Conservation (phyloP, 495 filamentous ascomycete genomes). For the Apiosordaria backusii region DNA sequence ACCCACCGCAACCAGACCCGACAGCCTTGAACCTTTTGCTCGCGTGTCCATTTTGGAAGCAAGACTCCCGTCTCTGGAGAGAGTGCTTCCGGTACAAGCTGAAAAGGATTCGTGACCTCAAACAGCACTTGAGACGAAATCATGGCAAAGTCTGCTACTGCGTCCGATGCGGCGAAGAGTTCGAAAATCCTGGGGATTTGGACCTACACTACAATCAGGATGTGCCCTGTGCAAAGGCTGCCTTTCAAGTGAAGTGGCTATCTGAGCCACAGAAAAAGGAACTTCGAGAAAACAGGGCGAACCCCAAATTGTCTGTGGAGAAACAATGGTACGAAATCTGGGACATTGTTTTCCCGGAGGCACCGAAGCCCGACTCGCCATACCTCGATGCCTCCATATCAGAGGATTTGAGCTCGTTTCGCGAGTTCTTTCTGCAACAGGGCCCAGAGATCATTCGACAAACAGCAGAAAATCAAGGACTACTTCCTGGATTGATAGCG, state of each 20-base stretch:
- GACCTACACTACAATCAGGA: background rate
- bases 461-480: background rate
- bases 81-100: constrained; percentile 11
- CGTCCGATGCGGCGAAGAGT: constrained; percentile 9
- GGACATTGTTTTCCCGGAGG: constrained; percentile 10
- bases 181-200: background rate
- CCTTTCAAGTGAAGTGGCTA: background rate
- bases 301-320: background rate
- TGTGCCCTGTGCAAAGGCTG: background rate
- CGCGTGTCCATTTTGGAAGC: constrained; percentile 13
- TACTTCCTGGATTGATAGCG: background rate
- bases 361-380: constrained; percentile 6
- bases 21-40: background rate
- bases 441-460: constrained; percentile 1
- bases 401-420: constrained; percentile 12
- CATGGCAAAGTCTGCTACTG: constrained; percentile 4
- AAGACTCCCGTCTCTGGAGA: background rate
- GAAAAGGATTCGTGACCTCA: constrained; percentile 13
- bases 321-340: constrained; percentile 16
- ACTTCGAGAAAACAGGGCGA: background rate
- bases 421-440: background rate
- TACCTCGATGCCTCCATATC: constrained; percentile 4
- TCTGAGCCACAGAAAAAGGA: background rate
- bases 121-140: constrained; percentile 8
- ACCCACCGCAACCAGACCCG: background rate